phyloP scores from a whole-genome alignment of 345 rosid genomes.

The Microcos paniculata region DNA sequence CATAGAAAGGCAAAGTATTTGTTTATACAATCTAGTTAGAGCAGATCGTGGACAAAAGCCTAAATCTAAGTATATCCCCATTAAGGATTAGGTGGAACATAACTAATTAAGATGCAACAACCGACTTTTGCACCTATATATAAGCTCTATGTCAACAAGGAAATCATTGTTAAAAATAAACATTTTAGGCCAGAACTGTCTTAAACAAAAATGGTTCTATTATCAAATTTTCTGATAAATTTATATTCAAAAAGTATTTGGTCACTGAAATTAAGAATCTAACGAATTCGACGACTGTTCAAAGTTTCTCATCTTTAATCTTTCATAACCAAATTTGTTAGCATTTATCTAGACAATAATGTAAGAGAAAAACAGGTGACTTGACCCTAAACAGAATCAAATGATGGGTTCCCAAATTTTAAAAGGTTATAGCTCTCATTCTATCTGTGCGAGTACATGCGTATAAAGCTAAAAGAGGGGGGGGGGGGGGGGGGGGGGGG shows the following conservation, averaged over 20 bases:
- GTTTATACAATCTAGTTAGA: neutral
- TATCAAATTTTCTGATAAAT: neutral
- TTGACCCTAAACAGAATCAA: constrained; percentile 1
- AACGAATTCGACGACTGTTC: too few species aligned
- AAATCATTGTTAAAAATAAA: neutral
- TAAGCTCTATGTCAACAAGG: neutral
- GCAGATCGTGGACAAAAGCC: neutral
- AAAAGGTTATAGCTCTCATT: too few species aligned
- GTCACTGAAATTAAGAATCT: too few species aligned
- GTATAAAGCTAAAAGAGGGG: neutral
- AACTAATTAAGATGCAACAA: neutral
- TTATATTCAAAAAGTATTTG: too few species aligned
- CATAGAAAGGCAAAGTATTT: neutral
- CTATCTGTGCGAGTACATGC: neutral
- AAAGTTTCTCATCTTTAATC: too few species aligned
- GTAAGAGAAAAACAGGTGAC: neutral
- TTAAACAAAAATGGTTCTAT: neutral
- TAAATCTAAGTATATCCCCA: neutral
- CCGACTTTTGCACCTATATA: neutral
- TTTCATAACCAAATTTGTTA: neutral
- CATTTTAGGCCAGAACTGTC: neutral
- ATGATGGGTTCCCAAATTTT: constrained; percentile 3
- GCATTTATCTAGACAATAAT: neutral
- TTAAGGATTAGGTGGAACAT: neutral
- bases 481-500: too few species aligned